Percentiles rank a stretch among this genome's conserved stretches.
Conservation (phyloP, 2,329 filamentous ascomycete genomes). For the Xylaria sp. region DNA sequence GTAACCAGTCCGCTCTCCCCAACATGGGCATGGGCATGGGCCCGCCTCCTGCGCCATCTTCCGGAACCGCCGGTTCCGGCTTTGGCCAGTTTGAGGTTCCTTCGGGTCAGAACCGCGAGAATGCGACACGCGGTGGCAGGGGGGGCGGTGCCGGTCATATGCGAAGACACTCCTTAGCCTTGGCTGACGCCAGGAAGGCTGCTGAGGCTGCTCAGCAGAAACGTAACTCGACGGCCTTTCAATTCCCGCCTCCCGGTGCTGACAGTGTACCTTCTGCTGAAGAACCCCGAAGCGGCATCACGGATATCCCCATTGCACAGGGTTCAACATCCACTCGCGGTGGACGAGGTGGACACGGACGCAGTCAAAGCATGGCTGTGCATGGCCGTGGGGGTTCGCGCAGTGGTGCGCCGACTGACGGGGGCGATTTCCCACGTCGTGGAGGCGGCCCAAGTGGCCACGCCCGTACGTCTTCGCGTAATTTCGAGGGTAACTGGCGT, state of each 20-base stretch:
- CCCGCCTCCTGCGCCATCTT: conserved; percentile 83
- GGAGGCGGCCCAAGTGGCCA: conserved; percentile 65
- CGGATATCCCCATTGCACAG: conserved; percentile 38
- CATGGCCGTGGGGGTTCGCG: conserved; percentile 64
- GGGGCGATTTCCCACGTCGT: conserved; percentile 69
- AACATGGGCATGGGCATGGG: conserved; percentile 91
- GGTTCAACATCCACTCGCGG: conserved; percentile 43
- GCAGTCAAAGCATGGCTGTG: conserved; percentile 88
- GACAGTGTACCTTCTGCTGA: conserved; percentile 51
- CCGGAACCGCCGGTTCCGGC: conserved; percentile 70
- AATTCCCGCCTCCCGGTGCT: conserved; percentile 77
- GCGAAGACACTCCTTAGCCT: conserved; percentile 85
- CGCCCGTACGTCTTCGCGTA: conserved; percentile 75
- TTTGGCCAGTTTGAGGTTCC: conserved; percentile 75
- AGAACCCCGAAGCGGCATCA: conserved; percentile 48
- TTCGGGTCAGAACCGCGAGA: conserved; percentile 60
- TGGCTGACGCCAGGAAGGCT: conserved; percentile 95
- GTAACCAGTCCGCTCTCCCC: conserved; percentile 94
- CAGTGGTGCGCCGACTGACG: conserved; percentile 52
- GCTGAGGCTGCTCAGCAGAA: conserved; percentile 96
- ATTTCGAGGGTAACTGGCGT: conserved; percentile 98
- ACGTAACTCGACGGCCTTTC: conserved; percentile 86
- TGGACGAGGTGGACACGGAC: conserved; percentile 56
- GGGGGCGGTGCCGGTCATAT: conserved; percentile 68
- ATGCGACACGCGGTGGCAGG: conserved; percentile 66